Conservation (phyloP, 2,329 filamentous ascomycete species). For the Scedosporium apiospermum region DNA sequence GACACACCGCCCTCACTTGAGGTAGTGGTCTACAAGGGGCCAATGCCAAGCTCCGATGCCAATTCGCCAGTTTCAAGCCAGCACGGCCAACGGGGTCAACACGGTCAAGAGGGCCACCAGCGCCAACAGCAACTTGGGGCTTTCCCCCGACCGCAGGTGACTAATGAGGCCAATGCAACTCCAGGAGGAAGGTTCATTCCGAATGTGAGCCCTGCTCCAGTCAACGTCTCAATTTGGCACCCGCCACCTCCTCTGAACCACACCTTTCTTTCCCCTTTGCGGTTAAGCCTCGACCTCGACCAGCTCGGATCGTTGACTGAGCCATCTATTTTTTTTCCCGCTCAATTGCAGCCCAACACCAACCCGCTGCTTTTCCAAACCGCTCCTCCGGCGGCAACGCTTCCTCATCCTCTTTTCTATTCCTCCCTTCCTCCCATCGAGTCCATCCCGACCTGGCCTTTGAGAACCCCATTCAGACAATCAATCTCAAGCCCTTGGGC, state of each 20-base stretch:
- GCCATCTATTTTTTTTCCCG: constrained; percentile 4
- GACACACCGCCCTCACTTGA: not conserved
- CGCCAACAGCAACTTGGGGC: not conserved
- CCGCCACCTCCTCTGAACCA: not conserved
- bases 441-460: not conserved
- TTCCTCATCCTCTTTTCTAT: not conserved
- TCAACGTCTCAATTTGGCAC: not conserved
- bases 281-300: not conserved
- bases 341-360: constrained; percentile 8
- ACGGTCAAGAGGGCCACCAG: not conserved
- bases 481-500: constrained; percentile 4
- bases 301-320: not conserved
- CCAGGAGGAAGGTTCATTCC: not conserved
- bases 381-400: constrained; percentile 1
- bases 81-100: not conserved
- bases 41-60: not conserved
- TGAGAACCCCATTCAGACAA: not conserved
- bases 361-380: not conserved
- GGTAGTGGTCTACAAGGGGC: not conserved
- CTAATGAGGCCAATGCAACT: not conserved
- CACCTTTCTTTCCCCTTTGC: not conserved
- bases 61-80: not conserved
- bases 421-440: not conserved
- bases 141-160: not conserved
- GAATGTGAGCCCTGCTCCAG: not conserved